phyloP scores from a whole-genome alignment of 768 basidiomycete species.

The Solioccasus polychromus region DNA sequence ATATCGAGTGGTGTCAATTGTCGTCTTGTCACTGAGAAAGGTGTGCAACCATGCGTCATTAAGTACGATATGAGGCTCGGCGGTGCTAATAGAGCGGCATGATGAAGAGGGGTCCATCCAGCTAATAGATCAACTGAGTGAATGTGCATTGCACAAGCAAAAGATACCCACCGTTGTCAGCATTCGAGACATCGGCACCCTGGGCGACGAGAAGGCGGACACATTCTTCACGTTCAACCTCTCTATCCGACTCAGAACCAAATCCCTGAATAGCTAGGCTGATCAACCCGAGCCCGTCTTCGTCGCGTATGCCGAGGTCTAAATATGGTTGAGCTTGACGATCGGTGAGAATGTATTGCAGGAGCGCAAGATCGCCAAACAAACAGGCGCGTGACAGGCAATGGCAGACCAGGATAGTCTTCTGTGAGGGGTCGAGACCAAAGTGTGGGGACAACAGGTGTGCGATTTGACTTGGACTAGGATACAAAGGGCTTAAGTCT shows the following conservation, averaged over 20 bases:
- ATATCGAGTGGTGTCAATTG: conserved; percentile 88
- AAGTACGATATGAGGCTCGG: conserved; percentile 90
- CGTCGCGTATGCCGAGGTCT: conserved; percentile 72
- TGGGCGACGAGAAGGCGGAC: conserved; percentile 76
- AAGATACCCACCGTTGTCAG: conserved; percentile 58
- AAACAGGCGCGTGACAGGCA: conserved; percentile 72
- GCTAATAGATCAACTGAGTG: conserved; percentile 42
- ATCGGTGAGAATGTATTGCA: conserved; percentile 72
- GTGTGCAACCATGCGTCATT: conserved; percentile 88
- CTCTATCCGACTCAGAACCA: conserved; percentile 75
- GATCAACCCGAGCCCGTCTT: conserved; percentile 82
- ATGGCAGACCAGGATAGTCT: conserved; percentile 67
- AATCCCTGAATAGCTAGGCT: conserved; percentile 79
- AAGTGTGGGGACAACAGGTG: conserved; percentile 64
- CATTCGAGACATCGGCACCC: conserved; percentile 60
- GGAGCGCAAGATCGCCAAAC: conserved; percentile 71
- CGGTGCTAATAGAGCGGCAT: conserved; percentile 84
- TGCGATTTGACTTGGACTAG: conserved; percentile 59
- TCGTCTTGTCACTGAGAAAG: conserved; percentile 70
- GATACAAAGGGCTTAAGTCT: conserved; percentile 78
- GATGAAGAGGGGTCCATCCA: conserved; percentile 94
- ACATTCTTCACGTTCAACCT: conserved; percentile 89
- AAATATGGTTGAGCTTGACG: conserved; percentile 61
- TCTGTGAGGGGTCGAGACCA: conserved; percentile 66
- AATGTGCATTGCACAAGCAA: background rate